These are phyloP conservation scores for Umbelopsis sp. DNA, from an alignment of 192 early-diverging fungal species.

Conservation along the genomic window DNA sequence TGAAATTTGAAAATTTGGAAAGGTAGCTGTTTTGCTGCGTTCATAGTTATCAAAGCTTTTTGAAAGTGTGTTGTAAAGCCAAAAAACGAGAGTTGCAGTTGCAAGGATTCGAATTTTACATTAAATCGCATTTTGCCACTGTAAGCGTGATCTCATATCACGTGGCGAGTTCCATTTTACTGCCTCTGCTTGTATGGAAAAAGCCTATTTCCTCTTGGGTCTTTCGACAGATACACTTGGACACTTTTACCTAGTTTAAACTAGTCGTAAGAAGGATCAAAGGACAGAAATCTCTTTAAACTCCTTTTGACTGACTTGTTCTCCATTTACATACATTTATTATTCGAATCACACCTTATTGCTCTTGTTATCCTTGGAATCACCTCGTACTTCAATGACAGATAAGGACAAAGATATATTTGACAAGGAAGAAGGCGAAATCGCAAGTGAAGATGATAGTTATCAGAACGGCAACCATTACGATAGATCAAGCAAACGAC, in stretches of 20 bases:
- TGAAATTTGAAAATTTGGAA: conserved; percentile 28
- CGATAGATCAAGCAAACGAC: neutral
- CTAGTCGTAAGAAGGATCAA: conserved; percentile 23
- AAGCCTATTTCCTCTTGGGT: too few relatives aligned
- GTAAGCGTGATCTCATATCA: too few relatives aligned
- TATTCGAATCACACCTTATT: neutral
- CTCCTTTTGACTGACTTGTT: conserved; percentile 19
- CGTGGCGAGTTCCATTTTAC: too few relatives aligned
- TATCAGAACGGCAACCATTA: neutral
- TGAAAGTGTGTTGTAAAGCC: too few relatives aligned
- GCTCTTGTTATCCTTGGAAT: neutral
- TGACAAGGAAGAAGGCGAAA: conserved; percentile 21
- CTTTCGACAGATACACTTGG: too few relatives aligned
- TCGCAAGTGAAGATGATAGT: neutral
- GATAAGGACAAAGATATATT: neutral
- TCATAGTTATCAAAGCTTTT: neutral
- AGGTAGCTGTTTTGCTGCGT: conserved; percentile 14
- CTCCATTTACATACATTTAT: conserved; percentile 5
- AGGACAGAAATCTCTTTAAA: conserved; percentile 15
- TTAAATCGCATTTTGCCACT: too few relatives aligned
- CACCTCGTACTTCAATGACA: neutral
- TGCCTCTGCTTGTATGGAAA: too few relatives aligned
- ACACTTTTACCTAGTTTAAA: conserved; percentile 9
- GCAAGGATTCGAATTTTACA: too few relatives aligned
- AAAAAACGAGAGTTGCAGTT: too few relatives aligned